Base-by-base conservation (phyloP, 2,329 filamentous ascomycete genomes). In the Rhinocladiella mackenziei region DNA sequence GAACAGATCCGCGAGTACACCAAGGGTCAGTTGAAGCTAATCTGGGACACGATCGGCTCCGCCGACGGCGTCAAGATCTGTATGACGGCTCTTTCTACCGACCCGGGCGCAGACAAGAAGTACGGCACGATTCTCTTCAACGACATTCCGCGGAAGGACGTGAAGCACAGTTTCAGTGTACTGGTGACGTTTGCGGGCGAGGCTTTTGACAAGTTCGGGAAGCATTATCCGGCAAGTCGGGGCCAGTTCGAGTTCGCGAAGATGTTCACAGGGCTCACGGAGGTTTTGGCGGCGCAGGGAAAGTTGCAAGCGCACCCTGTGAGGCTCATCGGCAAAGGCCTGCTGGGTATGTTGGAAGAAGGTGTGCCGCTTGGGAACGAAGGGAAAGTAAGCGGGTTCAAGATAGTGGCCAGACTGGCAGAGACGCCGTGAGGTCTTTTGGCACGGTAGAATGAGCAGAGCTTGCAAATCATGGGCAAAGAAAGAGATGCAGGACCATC, bases 351-450 rank as follows among this genome's bases (percentile, higher is more conserved):
- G 15, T 61, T 74, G 10, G 51, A 69, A 23, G 66, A 67, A 6
- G 72, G 71, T 1, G 29, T 75, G 46, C 54, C 70, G 31, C 45
- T 64, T 33, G 51, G 73, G 52, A 68, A 61, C 56, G 55, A 65
- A 23, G 65, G 64, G 2, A 70, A 67, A 51, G 65, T 74, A 22
- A 69, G 64, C 46, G 70, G 67, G 5, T 57, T 60, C 50, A 75
- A 75, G 60, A 46, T 75, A 45, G 70, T 74, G 1, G 36, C 73
- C 55, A 61, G 60, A 23, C 56, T 71, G 39, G 29, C 33, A 9
- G 49, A 54, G 2, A 50, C 49, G 18, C 48, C 48, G n/a, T n/a
- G 41, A 13, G 32, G 33, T 14, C 35, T 17, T 2, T 13, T 49
- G 6, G 30, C n/a, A 3, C 17, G 37, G n/a, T n/a, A n/a, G n/a